Evolutionary conservation across 2,329 filamentous ascomycete species (phyloP).

Genomic region (Ascosphaera apis): DNA sequence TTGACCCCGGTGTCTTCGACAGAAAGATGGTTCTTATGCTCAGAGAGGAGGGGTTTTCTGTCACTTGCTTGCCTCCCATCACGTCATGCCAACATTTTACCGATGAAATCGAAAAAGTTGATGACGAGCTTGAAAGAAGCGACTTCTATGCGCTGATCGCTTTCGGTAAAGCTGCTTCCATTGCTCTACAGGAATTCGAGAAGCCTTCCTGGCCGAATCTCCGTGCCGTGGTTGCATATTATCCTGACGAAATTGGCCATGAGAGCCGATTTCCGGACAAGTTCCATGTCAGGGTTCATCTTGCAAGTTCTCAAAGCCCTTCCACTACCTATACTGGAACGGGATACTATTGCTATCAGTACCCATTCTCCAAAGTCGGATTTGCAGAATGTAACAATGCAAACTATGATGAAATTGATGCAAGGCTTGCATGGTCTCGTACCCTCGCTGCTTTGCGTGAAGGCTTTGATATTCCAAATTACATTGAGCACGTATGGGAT

Average conservation of each 20-base stretch:
- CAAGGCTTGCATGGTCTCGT: constrained; percentile 46
- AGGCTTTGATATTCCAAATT: constrained; percentile 28
- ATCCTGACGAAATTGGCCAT: constrained; percentile 20
- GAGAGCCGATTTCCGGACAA: constrained; percentile 11
- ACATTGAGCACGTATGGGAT: constrained; percentile 13
- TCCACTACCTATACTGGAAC: constrained; percentile 11
- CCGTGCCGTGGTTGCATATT: constrained; percentile 38
- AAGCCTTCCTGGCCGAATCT: constrained; percentile 32
- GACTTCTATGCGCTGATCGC: constrained; percentile 17
- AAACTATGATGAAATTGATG: constrained; percentile 39
- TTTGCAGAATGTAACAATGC: constrained; percentile 51
- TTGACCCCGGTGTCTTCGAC: not conserved
- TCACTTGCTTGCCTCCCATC: not conserved
- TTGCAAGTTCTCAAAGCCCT: constrained; percentile 23
- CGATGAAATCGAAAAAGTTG: not conserved
- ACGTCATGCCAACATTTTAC: not conserved
- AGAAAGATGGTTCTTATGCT: not conserved
- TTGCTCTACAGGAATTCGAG: constrained; percentile 33
- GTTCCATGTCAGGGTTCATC: constrained; percentile 31
- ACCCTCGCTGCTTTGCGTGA: constrained; percentile 35
- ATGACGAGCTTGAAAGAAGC: not conserved
- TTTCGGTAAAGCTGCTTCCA: constrained; percentile 37
- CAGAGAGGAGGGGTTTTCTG: not conserved
- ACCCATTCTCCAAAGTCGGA: constrained; percentile 33
- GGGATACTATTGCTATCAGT: constrained; percentile 26